phyloP scores from a whole-genome alignment of 495 filamentous ascomycete genomes.

The Acidiella bohemica region DNA sequence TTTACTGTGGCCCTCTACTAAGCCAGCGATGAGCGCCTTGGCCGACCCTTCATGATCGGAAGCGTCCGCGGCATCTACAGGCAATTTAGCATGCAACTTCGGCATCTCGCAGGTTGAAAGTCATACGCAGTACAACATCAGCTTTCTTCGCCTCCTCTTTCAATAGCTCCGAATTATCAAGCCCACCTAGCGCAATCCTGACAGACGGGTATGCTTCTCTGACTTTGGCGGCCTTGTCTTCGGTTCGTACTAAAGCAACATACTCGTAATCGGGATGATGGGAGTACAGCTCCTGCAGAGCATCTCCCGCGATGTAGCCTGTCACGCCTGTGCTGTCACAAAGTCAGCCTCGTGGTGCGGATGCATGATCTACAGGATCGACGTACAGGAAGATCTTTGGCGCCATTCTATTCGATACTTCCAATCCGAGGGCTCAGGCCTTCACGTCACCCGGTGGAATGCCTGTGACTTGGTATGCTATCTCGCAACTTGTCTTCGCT shows the following conservation, averaged over 20 bases:
- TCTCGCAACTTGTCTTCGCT: too few species aligned
- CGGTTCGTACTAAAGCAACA: conserved; percentile 52
- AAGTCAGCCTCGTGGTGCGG: not conserved
- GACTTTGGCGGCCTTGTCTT: conserved; percentile 48
- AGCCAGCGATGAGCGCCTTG: conserved; percentile 22
- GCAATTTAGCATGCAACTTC: not conserved
- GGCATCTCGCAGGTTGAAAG: not conserved
- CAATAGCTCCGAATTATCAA: conserved; percentile 43
- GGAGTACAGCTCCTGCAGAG: conserved; percentile 41
- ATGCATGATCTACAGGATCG: not conserved
- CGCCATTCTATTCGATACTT: conserved; percentile 19
- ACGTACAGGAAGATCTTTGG: conserved; percentile 23
- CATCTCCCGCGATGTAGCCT: conserved; percentile 68
- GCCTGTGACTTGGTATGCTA: too few species aligned
- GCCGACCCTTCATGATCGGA: conserved; percentile 26
- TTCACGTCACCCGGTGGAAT: too few species aligned
- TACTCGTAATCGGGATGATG: conserved; percentile 56
- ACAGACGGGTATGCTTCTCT: conserved; percentile 44
- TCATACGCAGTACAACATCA: conserved; percentile 54
- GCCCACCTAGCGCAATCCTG: conserved; percentile 41
- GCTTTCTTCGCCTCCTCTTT: conserved; percentile 46
- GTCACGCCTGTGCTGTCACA: conserved; percentile 36
- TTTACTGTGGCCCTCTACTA: conserved; percentile 30
- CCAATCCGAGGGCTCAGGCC: too few species aligned
- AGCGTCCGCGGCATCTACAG: conserved; percentile 23